Base-by-base conservation (phyloP, 306 rosid species). In the Citrullus colocynthis region DNA sequence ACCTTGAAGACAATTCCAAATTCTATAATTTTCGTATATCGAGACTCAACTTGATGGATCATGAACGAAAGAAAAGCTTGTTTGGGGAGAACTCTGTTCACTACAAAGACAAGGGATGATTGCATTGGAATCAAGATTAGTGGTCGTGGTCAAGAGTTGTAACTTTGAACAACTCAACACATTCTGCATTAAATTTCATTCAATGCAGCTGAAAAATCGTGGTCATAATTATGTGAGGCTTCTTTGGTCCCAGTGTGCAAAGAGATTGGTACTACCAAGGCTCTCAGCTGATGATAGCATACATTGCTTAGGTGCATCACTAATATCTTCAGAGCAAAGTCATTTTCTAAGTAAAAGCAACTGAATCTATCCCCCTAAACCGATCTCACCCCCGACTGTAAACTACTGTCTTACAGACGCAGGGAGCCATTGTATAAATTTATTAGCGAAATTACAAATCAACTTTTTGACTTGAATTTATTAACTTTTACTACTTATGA, bases 321-420 rank as follows among this genome's bases (percentile, higher is more conserved):
- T 78, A 73, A 67, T 77, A 70, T 73, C 79, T 72, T 62, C 37
- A 56, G 39, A 77, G 84, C 84, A 24, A 51, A 49, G 86, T 85
- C 92, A 71, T 80, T 86, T 69, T 86, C 88, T 48, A 78, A 81
- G 57, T 71, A 8, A 45, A 77, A 30, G 80, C 32, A 42, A 77
- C 58, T 48, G 34, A 42, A 67, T 67, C 54, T 36, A 67, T 10
- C 34, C 74, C 32, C 74, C 54, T 66, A 41, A 39, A 67, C 30
- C 32, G n/a, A 18, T 66, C 30, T 66, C 30, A 4, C n/a, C 15
- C 51, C 15, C 8, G 52, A 66, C 52, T 44, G 34, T 69, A 44
- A 69, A 20, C 56, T 69, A 41, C 75, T 44, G 11, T 42, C 56
- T 24, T 44, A 65, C 52, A 5, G 28, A 45, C 52, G n/a, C n/a